phyloP scores from a whole-genome alignment of 805 yeast species.

The Yamadazyma sp. region DNA sequence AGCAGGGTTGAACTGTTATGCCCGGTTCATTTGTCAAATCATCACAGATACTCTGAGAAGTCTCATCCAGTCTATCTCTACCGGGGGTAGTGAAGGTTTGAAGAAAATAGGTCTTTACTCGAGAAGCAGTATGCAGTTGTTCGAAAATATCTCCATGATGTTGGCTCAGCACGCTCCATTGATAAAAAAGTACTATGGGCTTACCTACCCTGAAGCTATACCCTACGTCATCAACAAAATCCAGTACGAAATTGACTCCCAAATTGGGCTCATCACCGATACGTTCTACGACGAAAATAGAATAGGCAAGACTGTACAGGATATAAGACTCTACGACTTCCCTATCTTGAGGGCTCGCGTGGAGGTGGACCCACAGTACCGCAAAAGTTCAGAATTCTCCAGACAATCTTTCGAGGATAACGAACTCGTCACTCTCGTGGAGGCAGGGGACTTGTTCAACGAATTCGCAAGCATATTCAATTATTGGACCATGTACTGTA shows the following conservation, averaged over 20 bases:
- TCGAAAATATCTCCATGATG: conserved; percentile 82
- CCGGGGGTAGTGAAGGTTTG: conserved; percentile 17
- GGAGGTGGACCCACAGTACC: conserved; percentile 9
- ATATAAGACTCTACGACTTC: conserved; percentile 50
- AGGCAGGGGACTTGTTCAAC: conserved; percentile 62
- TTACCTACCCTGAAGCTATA: conserved; percentile 57
- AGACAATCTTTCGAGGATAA: conserved; percentile 25
- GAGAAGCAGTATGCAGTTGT: conserved; percentile 61
- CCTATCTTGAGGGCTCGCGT: conserved; percentile 23
- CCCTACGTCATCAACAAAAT: conserved; percentile 66
- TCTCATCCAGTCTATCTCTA: conserved; percentile 48
- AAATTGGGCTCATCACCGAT: conserved; percentile 83
- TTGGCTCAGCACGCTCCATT: conserved; percentile 83
- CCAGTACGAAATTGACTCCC: conserved; percentile 89
- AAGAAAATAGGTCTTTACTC: conserved; percentile 54
- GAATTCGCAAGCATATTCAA: conserved; percentile 78
- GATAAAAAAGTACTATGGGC: conserved; percentile 62
- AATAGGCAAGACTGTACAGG: conserved; percentile 54
- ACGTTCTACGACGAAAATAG: conserved; percentile 76
- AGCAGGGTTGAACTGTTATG: conserved; percentile 75
- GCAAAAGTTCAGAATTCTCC: conserved; percentile 5
- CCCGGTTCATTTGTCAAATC: conserved; percentile 81
- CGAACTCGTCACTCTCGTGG: conserved; percentile 51
- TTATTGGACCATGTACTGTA: conserved; percentile 80
- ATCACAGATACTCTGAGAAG: conserved; percentile 76